A percentile compares a stretch with the other conserved stretches of the same genome.
phyloP scores from a whole-genome alignment of 2,329 filamentous ascomycete species.

The Botrytis aclada region DNA sequence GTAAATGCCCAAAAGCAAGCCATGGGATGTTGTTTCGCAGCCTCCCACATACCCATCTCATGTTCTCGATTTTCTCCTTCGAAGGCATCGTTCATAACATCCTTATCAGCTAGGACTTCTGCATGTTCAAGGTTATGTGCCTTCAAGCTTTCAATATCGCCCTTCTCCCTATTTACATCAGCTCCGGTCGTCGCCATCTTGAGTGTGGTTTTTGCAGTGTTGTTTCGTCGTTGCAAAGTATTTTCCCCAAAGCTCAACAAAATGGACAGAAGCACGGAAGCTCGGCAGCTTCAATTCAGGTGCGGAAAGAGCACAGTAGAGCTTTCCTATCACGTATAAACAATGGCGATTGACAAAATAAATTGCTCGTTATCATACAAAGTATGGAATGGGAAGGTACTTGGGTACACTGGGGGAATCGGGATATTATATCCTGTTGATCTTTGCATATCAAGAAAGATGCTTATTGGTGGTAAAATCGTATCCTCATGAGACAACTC shows the following conservation, averaged over 20 bases:
- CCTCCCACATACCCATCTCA: constrained; percentile 48
- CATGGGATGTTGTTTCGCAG: constrained; percentile 51
- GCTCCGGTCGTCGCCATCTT: not conserved
- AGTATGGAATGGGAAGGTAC: not conserved
- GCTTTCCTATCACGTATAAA: not conserved
- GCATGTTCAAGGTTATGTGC: not conserved
- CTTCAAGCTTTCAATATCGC: not conserved
- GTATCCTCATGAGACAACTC: not conserved
- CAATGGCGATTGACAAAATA: not conserved
- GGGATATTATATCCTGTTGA: constrained; percentile 1
- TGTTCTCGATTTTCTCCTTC: constrained; percentile 55
- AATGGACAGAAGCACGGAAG: not conserved
- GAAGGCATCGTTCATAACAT: constrained; percentile 23
- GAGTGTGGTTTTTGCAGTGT: not conserved
- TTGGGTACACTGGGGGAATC: not conserved
- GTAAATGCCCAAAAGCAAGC: constrained; percentile 54
- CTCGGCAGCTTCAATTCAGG: not conserved
- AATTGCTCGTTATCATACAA: not conserved
- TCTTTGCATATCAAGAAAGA: not conserved
- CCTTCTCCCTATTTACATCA: not conserved
- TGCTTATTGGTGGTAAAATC: constrained; percentile 10
- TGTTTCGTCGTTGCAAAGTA: not conserved
- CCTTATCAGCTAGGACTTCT: not conserved
- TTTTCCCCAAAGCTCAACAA: not conserved
- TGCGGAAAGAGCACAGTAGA: not conserved